Evolutionary conservation across 331 rosid genomes (phyloP).

Genomic region (Cydonia oblonga): DNA sequence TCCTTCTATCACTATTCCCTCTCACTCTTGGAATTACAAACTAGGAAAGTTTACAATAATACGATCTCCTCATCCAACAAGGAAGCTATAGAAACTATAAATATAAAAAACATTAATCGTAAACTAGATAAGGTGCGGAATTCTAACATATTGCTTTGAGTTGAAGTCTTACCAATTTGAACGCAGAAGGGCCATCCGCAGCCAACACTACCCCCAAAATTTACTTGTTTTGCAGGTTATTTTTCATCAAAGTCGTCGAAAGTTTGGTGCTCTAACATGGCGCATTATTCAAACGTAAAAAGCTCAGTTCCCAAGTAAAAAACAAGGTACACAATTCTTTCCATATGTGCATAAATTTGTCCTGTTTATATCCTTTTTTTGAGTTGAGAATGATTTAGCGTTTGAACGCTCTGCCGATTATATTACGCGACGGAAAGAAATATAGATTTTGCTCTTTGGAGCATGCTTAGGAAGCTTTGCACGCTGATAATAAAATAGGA

Average conservation of each 20-base stretch:
- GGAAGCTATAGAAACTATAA: background rate
- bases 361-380: background rate
- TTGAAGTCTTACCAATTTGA: background rate
- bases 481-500: background rate
- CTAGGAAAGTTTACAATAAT: background rate
- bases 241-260: background rate
- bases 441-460: too few relatives aligned
- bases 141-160: background rate
- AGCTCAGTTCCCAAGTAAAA: background rate
- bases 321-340: background rate
- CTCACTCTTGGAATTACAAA: background rate
- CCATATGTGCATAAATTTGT: background rate
- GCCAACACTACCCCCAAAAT: background rate
- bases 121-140: background rate
- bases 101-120: too few relatives aligned
- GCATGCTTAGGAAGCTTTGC: background rate
- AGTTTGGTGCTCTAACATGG: background rate
- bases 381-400: background rate
- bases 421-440: background rate
- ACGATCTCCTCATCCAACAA: background rate
- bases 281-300: background rate
- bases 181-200: background rate
- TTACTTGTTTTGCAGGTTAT: background rate
- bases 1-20: background rate
- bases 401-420: background rate